These are phyloP conservation scores for Alternaria triticina DNA, from an alignment of 2,329 filamentous ascomycete genomes.

Conservation along the genomic window DNA sequence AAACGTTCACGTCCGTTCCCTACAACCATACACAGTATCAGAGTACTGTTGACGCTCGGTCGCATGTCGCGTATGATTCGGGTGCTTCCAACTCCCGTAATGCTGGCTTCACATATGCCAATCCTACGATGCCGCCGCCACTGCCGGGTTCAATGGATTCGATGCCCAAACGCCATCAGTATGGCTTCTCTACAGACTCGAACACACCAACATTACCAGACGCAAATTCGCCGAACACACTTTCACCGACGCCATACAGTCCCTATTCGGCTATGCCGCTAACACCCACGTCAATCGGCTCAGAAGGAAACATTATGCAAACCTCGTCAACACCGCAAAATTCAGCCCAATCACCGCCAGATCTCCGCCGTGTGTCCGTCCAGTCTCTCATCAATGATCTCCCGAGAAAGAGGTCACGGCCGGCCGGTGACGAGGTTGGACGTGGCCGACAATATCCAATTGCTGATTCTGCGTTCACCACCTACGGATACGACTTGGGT, in stretches of 20 bases:
- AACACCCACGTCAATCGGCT: conserved; percentile 51
- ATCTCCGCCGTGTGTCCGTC: conserved; percentile 65
- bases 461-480: conserved; percentile 46
- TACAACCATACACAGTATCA: conserved; percentile 27
- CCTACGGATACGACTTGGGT: conserved; percentile 75
- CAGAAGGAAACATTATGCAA: conserved; percentile 38
- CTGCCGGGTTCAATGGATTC: conserved; percentile 19
- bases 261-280: conserved; percentile 53
- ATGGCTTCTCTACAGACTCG: conserved; percentile 34
- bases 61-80: conserved; percentile 22
- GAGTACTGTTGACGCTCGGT: conserved; percentile 31
- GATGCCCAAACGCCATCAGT: conserved; percentile 29
- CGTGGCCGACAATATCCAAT: conserved; percentile 45
- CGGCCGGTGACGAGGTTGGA: conserved; percentile 49
- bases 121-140: conserved; percentile 40
- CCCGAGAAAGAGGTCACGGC: conserved; percentile 20
- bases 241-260: conserved; percentile 50
- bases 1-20: conserved; percentile 13
- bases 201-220: conserved; percentile 33
- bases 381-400: conserved; percentile 62
- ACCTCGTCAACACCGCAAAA: conserved; percentile 25
- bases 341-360: conserved; percentile 46
- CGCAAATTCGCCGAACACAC: conserved; percentile 48
- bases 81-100: conserved; percentile 22
- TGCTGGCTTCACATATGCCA: conserved; percentile 19